Evolutionary conservation across 352 stramenopile genomes (phyloP).

Genomic region (Lagenidium sp.): DNA sequence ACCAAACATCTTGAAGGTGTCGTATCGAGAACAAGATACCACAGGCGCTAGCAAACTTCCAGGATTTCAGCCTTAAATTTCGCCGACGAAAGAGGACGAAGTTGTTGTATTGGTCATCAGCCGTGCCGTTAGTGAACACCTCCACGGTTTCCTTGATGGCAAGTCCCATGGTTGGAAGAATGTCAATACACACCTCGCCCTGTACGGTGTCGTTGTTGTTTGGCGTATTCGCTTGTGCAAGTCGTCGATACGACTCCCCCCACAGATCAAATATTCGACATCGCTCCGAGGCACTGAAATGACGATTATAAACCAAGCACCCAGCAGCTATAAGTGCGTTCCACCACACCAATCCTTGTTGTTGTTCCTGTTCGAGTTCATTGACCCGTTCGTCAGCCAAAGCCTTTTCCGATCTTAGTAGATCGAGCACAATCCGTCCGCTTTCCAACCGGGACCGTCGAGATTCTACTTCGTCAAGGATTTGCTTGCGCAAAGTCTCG

Average conservation of each 20-base stretch:
- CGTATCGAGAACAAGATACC: conserved; percentile 30
- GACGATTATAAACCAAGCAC: conserved; percentile 22
- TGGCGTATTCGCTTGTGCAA: too few species aligned
- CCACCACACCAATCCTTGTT: conserved; percentile 26
- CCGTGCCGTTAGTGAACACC: too few species aligned
- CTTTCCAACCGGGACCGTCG: conserved; percentile 17
- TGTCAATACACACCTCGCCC: conserved; percentile 2
- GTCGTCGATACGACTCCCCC: neutral
- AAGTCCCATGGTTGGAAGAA: neutral
- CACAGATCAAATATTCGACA: conserved; percentile 14
- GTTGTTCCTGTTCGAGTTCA: conserved; percentile 10
- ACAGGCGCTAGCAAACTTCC: conserved; percentile 18
- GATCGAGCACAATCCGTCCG: conserved; percentile 22
- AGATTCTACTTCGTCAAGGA: conserved; percentile 26
- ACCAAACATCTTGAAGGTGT: conserved; percentile 28
- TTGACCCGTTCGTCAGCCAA: conserved; percentile 9
- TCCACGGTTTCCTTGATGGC: too few species aligned
- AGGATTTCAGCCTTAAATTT: too few species aligned
- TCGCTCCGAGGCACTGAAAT: conserved; percentile 10
- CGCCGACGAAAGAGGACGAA: too few species aligned
- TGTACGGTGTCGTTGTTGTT: too few species aligned
- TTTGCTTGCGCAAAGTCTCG: conserved; percentile 17
- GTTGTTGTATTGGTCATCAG: too few species aligned
- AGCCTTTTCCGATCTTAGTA: conserved; percentile 23
- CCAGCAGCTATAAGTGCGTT: conserved; percentile 44